phyloP scores from a whole-genome alignment of 2,329 filamentous ascomycete species.

The Xylaria polymorpha region DNA sequence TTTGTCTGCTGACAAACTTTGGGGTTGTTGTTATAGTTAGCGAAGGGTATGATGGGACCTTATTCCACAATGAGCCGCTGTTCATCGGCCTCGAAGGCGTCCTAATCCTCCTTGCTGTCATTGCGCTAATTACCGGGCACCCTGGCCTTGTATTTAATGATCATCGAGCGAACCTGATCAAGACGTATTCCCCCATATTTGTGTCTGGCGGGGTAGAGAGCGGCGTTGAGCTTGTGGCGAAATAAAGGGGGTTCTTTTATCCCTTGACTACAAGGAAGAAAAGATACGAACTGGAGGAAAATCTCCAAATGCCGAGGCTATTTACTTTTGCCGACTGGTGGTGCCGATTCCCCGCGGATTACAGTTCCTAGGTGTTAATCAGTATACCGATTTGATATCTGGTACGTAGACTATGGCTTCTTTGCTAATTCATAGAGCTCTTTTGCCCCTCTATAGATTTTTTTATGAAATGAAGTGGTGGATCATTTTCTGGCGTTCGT shows the following conservation, averaged over 20 bases:
- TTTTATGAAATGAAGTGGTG: not conserved
- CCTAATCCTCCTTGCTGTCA: slow-evolving; percentile 54
- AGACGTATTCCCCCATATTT: not conserved
- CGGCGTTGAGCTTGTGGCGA: slow-evolving; percentile 13
- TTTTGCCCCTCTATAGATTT: not conserved
- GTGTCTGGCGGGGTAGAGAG: not conserved
- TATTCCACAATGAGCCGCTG: slow-evolving; percentile 60
- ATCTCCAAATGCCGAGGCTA: no score
- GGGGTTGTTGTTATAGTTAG: slow-evolving; percentile 51
- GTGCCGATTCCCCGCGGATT: not conserved
- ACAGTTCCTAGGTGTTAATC: not conserved
- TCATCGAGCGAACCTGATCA: slow-evolving; percentile 4
- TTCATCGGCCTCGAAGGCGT: slow-evolving; percentile 63
- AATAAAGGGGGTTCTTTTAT: not conserved
- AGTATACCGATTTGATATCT: not conserved
- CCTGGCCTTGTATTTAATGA: slow-evolving; percentile 55
- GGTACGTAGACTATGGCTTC: not conserved
- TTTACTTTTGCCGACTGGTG: not conserved
- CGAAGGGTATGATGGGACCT: slow-evolving; percentile 63
- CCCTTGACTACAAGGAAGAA: not conserved
- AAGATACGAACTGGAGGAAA: not conserved
- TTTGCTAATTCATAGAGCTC: not conserved
- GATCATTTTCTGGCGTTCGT: no score
- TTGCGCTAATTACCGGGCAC: slow-evolving; percentile 55
- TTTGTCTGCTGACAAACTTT: not conserved